Evolutionary conservation across 768 basidiomycete species (phyloP).

Genomic region (Xerocomellus intermedius): DNA sequence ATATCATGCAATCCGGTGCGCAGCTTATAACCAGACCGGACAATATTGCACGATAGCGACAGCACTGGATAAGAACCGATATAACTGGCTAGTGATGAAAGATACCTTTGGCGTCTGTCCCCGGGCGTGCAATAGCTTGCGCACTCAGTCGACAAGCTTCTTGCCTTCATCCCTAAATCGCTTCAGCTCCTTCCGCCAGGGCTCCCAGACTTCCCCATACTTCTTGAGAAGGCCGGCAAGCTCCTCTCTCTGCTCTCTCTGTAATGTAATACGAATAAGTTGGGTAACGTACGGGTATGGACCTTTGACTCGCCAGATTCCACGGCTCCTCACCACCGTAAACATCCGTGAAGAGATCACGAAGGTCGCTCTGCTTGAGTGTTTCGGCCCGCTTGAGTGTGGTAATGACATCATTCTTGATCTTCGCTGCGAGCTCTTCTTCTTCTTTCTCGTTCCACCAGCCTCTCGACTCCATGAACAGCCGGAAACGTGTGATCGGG

Average conservation of each 20-base stretch:
- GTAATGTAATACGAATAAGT: background rate
- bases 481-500: conserved; percentile 79
- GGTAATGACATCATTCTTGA: conserved; percentile 72
- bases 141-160: conserved; percentile 42
- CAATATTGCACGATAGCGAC: background rate
- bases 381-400: conserved; percentile 78
- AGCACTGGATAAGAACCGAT: background rate
- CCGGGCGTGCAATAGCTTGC: too few relatives aligned
- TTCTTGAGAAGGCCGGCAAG: conserved; percentile 71
- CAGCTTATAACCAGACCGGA: too few relatives aligned
- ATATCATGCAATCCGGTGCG: conserved; percentile 7
- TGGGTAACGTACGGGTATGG: background rate
- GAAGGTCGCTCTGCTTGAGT: conserved; percentile 65
- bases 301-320: conserved; percentile 65
- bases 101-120: background rate
- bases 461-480: conserved; percentile 76
- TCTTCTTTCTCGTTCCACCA: conserved; percentile 87
- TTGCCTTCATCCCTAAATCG: conserved; percentile 74
- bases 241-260: conserved; percentile 86
- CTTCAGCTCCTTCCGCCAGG: conserved; percentile 76
- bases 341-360: conserved; percentile 82
- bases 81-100: background rate
- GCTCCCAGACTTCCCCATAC: conserved; percentile 84
- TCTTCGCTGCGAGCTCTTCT: conserved; percentile 59
- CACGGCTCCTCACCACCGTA: conserved; percentile 84